These are phyloP conservation scores for Candida maltosa DNA, from an alignment of 805 yeast species.

Conservation along the genomic window DNA sequence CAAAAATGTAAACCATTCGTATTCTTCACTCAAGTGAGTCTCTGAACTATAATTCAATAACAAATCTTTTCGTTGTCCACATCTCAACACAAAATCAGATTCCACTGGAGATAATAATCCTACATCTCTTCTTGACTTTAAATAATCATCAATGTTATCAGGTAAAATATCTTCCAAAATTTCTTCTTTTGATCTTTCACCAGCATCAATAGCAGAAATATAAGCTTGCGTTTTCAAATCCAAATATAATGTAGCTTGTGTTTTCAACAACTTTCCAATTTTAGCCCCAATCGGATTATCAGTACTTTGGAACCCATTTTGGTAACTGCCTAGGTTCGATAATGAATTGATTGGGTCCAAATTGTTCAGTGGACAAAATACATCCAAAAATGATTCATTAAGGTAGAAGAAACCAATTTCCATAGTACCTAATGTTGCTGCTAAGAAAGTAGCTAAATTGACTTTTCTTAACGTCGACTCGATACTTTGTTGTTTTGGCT, in stretches of 20 bases:
- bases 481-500: constrained; percentile 58
- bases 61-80: constrained; percentile 66
- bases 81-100: constrained; percentile 69
- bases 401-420: constrained; percentile 86
- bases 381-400: constrained; percentile 79
- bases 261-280: constrained; percentile 64
- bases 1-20: constrained; percentile 83
- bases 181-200: constrained; percentile 58
- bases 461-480: constrained; percentile 74
- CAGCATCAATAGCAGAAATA: constrained; percentile 77
- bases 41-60: constrained; percentile 47
- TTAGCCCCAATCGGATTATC: constrained; percentile 34
- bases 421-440: constrained; percentile 81
- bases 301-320: constrained; percentile 6
- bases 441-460: constrained; percentile 80
- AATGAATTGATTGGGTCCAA: constrained; percentile 47
- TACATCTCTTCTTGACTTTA: constrained; percentile 30
- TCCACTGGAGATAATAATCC: constrained; percentile 68
- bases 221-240: constrained; percentile 95
- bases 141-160: constrained; percentile 48
- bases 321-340: constrained; percentile 11
- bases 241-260: constrained; percentile 74
- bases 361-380: constrained; percentile 76
- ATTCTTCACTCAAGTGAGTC: constrained; percentile 60
- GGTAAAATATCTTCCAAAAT: constrained; percentile 79